phyloP scores from a whole-genome alignment of 257 asterid species.

The Rauvolfia tetraphylla region DNA sequence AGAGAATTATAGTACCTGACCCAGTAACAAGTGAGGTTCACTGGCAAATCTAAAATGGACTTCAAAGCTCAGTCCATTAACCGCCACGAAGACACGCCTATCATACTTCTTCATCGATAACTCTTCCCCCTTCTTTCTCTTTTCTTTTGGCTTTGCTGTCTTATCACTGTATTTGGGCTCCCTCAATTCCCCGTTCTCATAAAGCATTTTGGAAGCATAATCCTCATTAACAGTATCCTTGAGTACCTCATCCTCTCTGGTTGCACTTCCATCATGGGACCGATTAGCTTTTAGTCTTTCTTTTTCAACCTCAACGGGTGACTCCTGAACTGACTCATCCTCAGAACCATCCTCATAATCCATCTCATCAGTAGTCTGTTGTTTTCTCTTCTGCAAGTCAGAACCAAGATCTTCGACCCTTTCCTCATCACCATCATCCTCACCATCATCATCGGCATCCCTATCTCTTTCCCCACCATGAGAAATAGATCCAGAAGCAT shows the following conservation, averaged over 20 bases:
- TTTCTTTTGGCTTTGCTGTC: slow-evolving; percentile 12
- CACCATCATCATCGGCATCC: slow-evolving; percentile 43
- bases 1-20: slow-evolving; percentile 53
- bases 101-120: slow-evolving; percentile 14
- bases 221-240: slow-evolving; percentile 29
- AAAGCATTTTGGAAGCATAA: slow-evolving; percentile 27
- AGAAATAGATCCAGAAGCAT: slow-evolving; percentile 3
- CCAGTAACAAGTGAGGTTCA: slow-evolving; percentile 82
- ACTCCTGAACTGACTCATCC: slow-evolving; percentile 33
- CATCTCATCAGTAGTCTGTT: slow-evolving; percentile 70
- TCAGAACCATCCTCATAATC: slow-evolving; percentile 72
- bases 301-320: slow-evolving; percentile 26
- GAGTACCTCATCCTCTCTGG: slow-evolving; percentile 32
- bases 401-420: slow-evolving; percentile 67
- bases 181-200: slow-evolving; percentile 27
- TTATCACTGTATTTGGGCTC: slow-evolving; percentile 31
- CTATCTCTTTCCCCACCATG: slow-evolving; percentile 26
- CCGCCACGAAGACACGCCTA: slow-evolving; percentile 33
- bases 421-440: slow-evolving; percentile 48
- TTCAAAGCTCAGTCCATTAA: slow-evolving; percentile 45
- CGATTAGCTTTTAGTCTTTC: slow-evolving; percentile 26
- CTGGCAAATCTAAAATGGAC: slow-evolving; percentile 49
- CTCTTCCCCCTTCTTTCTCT: slow-evolving; percentile 18
- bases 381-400: slow-evolving; percentile 60
- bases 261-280: slow-evolving; percentile 34